phyloP scores from a whole-genome alignment of 164 flowering plant genomes.

The Nymphaea thermarum region DNA sequence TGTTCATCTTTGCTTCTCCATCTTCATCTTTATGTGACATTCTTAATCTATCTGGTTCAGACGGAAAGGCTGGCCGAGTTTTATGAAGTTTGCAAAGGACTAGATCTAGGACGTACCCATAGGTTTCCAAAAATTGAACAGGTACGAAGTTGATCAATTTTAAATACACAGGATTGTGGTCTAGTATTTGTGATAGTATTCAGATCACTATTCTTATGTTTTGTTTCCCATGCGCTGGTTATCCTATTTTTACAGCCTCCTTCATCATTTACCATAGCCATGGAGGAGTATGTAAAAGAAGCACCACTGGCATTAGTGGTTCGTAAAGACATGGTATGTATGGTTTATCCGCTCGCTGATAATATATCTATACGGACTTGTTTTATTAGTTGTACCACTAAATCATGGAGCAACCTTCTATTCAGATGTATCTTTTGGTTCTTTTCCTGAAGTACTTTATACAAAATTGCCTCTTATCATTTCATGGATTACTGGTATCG shows the following conservation, averaged over 20 bases:
- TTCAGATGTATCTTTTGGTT: too few relatives aligned
- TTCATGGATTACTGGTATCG: too few relatives aligned
- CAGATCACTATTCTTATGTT: background rate
- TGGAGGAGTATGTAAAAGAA: conserved; percentile 96
- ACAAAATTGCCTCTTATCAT: too few relatives aligned
- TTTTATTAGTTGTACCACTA: too few relatives aligned
- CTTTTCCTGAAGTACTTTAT: too few relatives aligned
- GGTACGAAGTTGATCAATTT: conserved; percentile 9
- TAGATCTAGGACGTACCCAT: conserved; percentile 21
- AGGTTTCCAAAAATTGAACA: conserved; percentile 27
- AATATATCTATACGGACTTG: background rate
- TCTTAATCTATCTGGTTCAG: conserved; percentile 16
- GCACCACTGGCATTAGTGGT: conserved; percentile 68
- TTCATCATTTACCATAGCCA: conserved; percentile 85
- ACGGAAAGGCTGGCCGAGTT: conserved; percentile 34
- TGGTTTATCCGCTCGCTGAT: background rate
- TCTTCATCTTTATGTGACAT: background rate
- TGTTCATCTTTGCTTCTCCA: background rate
- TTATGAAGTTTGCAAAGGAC: conserved; percentile 29
- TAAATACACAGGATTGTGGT: background rate
- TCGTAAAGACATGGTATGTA: conserved; percentile 59
- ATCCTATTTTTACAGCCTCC: conserved; percentile 65
- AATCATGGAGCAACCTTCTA: too few relatives aligned
- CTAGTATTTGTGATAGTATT: background rate
- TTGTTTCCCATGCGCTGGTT: background rate